Evolutionary conservation across 805 yeast species (phyloP), one percentile per base, ranked within the genome.

Genomic region (Ogataea methanolica): DNA sequence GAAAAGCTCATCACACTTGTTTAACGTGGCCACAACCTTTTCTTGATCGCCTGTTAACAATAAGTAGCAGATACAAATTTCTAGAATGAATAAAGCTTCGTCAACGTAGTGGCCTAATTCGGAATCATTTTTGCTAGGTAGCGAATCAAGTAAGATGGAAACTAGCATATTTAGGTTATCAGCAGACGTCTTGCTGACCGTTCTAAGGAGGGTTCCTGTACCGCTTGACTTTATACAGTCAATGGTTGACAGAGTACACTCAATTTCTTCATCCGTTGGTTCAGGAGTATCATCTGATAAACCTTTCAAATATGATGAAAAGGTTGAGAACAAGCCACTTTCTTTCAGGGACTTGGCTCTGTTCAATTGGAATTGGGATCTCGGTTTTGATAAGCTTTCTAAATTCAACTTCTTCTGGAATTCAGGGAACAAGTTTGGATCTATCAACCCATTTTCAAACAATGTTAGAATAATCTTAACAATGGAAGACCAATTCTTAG

Each of bases 181-280:
- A 3, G 48, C 56, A 49, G 43, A 67, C 58, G 61, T 62, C 42
- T 61, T 66, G 42, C 78, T 69, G 9, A 82, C 72, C 19, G 73
- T 73, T 42, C 74, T 76, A 50, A 89, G 75, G 1, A 89, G 69
- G 1, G 72, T 70, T 4, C 75, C 65, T 5, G 90, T 68, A 43
- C 78, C 77, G 52, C 94, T 81, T 0, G 92, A 80, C 44, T 79
- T 79, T 44, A 92, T 74, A 62, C 97, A 92, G 55, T 91, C 96
- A 39, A 85, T 69, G 0, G 97, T 86, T 5, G 89, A 83, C 14
- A 85, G 65, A 0, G 98, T 88, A 5, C 88, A 78, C 53, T 90
- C 96, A 43, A 94, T 84, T 56, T 92, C 97, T 59, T 88, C 96
- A 47, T 88, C 95, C 2, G 95, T 79, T 12, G 99, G 99, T 64